Evolutionary conservation across 352 stramenopile species (phyloP).

Genomic region (Phytophthora palmivora): DNA sequence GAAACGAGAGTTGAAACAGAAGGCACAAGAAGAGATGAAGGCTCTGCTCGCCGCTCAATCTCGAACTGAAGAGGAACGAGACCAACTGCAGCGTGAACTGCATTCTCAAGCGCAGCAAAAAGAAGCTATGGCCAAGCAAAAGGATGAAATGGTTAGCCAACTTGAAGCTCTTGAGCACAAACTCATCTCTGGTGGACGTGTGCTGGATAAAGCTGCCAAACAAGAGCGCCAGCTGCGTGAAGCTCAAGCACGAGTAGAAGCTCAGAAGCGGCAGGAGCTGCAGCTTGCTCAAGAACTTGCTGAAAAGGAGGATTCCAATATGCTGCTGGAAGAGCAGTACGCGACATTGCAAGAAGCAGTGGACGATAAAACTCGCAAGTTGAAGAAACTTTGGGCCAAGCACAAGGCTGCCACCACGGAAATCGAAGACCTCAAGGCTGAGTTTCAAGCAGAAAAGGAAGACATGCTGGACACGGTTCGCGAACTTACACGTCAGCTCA

Average conservation of each 20-base stretch:
- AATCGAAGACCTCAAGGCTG: conserved; percentile 92
- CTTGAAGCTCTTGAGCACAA: conserved; percentile 75
- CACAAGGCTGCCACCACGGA: conserved; percentile 91
- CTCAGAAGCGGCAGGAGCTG: conserved; percentile 82
- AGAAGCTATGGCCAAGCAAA: conserved; percentile 82
- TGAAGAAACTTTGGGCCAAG: conserved; percentile 96
- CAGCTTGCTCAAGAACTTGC: conserved; percentile 90
- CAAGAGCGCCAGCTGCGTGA: conserved; percentile 93
- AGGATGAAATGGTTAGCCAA: conserved; percentile 93
- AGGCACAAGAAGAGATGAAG: conserved; percentile 84
- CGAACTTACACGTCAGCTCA: conserved; percentile 93
- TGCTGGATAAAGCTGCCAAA: conserved; percentile 94
- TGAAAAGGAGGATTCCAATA: conserved; percentile 94
- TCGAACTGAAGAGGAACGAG: conserved; percentile 89
- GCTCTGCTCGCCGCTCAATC: conserved; percentile 85
- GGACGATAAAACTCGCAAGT: conserved; percentile 94
- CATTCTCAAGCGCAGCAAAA: conserved; percentile 87
- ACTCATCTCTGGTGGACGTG: conserved; percentile 93
- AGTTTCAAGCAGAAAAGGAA: conserved; percentile 95
- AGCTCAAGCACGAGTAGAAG: conserved; percentile 90
- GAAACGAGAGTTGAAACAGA: conserved; percentile 76
- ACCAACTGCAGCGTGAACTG: conserved; percentile 87
- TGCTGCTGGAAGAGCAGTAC: conserved; percentile 94
- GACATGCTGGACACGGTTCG: conserved; percentile 96
- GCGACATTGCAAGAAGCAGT: conserved; percentile 91